Percentiles rank a stretch among this genome's conserved stretches.
These are phyloP conservation scores for Cornus suecica DNA, from an alignment of 148 eudicot genomes.

Conservation along the genomic window DNA sequence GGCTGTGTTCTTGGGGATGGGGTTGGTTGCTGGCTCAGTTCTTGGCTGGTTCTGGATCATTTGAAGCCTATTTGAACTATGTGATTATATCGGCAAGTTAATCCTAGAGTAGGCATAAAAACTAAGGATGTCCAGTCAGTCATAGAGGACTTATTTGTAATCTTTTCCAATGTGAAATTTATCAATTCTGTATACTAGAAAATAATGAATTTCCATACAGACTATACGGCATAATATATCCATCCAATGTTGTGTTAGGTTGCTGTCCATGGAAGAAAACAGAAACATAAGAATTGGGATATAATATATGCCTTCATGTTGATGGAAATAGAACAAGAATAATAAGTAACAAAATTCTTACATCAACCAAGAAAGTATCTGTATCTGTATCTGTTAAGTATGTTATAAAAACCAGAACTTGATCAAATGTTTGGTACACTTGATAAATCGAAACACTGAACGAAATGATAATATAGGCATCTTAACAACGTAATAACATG, in stretches of 20 bases:
- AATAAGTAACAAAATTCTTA: background rate
- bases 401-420: background rate
- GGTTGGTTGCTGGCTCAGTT: conserved; percentile 72
- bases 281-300: too few relatives aligned
- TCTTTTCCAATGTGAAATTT: background rate
- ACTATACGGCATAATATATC: too few relatives aligned
- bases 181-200: background rate
- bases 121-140: too few relatives aligned
- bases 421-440: background rate
- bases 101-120: background rate
- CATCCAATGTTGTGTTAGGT: too few relatives aligned
- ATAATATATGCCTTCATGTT: too few relatives aligned
- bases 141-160: too few relatives aligned
- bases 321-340: too few relatives aligned
- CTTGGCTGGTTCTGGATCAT: conserved; percentile 90
- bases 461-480: background rate
- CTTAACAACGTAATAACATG: background rate
- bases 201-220: background rate
- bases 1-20: conserved; percentile 71
- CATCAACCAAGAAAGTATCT: background rate
- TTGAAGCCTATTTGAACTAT: conserved; percentile 18
- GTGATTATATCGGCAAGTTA: background rate
- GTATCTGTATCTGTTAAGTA: background rate
- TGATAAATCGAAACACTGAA: background rate
- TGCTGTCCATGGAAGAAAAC: too few relatives aligned